phyloP scores from a whole-genome alignment of 805 yeast species.

The Starmerella lactis-condensi region DNA sequence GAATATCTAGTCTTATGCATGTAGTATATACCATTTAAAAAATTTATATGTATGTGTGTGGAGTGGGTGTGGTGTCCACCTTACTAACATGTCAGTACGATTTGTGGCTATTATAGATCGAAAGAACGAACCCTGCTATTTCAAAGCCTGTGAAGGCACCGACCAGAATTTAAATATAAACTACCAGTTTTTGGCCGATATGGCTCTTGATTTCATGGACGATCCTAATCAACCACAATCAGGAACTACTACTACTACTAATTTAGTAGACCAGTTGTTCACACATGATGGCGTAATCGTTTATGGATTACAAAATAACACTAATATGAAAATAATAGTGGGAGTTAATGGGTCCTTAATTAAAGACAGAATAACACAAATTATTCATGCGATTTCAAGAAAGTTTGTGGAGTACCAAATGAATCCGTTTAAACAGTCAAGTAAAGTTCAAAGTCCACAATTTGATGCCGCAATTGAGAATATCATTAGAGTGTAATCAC shows the following conservation, averaged over 20 bases:
- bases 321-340: slow-evolving; percentile 20
- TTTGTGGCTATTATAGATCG: slow-evolving; percentile 14
- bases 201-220: slow-evolving; percentile 23
- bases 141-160: slow-evolving; percentile 7
- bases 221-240: slow-evolving; percentile 14
- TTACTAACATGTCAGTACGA: slow-evolving; percentile 11
- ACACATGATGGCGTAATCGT: slow-evolving; percentile 24
- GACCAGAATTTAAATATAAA: slow-evolving; percentile 8
- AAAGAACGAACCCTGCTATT: slow-evolving; percentile 9
- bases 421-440: slow-evolving; percentile 20
- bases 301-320: slow-evolving; percentile 22
- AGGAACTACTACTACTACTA: slow-evolving; percentile 9
- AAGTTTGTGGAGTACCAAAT: slow-evolving; percentile 20
- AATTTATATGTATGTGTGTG: too few relatives aligned
- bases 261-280: slow-evolving; percentile 16
- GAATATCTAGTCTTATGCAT: too few relatives aligned
- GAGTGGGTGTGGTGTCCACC: too few relatives aligned
- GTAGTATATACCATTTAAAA: too few relatives aligned
- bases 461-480: too few relatives aligned
- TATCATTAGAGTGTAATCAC: too few relatives aligned
- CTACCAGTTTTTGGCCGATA: slow-evolving; percentile 23
- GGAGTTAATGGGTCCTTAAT: slow-evolving; percentile 19
- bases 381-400: slow-evolving; percentile 16
- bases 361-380: slow-evolving; percentile 4
- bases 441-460: slow-evolving; percentile 15